Conservation (phyloP, 768 basidiomycete genomes). For the Hericium rajendrae region DNA sequence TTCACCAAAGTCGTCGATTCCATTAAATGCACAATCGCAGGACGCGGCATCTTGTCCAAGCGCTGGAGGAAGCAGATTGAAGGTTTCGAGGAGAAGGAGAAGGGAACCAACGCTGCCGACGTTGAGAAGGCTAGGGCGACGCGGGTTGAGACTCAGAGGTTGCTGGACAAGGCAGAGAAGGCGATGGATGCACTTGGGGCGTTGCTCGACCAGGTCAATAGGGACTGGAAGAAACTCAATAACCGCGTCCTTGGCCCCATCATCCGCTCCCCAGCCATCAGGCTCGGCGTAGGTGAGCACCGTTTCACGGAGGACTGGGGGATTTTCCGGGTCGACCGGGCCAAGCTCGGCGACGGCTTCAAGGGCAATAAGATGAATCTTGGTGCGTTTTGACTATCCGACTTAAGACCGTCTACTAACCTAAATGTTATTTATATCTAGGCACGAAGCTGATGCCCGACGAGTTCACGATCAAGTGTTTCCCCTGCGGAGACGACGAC, state of each 20-base stretch:
- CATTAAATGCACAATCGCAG: slow-evolving; percentile 15
- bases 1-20: slow-evolving; percentile 20
- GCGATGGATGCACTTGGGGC: not conserved
- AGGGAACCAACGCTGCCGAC: not conserved
- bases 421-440: slow-evolving; percentile 4
- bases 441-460: not conserved
- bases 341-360: not conserved
- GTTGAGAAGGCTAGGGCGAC: not conserved
- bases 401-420: not conserved
- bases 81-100: not conserved
- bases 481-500: not conserved
- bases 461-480: not conserved
- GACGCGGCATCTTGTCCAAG: not conserved
- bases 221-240: not conserved
- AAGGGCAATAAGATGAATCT: slow-evolving; percentile 7
- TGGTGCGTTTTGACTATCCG: slow-evolving; percentile 11
- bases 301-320: slow-evolving; percentile 10
- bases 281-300: not conserved
- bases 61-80: not conserved
- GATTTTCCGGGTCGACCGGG: not conserved
- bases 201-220: not conserved
- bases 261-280: not conserved
- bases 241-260: not conserved
- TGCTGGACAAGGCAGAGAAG: not conserved
- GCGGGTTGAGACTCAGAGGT: not conserved